phyloP scores from a whole-genome alignment of 208 protist species.

The Strigomonas culicis region DNA sequence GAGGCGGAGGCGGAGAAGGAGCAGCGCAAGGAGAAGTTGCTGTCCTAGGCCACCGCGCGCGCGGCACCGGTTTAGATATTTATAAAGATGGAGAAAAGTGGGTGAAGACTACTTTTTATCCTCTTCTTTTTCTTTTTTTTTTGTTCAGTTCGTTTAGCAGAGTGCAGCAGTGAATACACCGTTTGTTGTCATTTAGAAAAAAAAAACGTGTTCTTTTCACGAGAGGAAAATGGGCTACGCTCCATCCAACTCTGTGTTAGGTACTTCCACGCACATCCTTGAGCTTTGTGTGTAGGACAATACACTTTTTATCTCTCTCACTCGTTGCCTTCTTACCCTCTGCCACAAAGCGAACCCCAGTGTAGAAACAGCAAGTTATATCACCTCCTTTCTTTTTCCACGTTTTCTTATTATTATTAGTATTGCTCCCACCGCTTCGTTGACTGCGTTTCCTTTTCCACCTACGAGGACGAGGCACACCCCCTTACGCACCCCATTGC shows the following conservation, averaged over 20 bases:
- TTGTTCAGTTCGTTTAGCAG: conserved; percentile 1
- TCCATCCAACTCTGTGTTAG: too few species aligned
- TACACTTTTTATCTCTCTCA: background rate
- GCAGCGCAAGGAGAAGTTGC: conserved; percentile 60
- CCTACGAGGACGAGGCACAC: background rate
- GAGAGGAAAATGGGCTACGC: background rate
- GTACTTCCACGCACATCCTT: too few species aligned
- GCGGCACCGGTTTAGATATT: background rate
- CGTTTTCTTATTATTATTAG: conserved; percentile 9
- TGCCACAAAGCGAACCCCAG: background rate
- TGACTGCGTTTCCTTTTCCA: background rate
- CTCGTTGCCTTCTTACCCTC: background rate
- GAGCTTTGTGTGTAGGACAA: too few species aligned
- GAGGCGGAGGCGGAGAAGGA: conserved; percentile 73
- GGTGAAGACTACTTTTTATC: conserved; percentile 1
- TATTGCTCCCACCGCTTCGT: background rate
- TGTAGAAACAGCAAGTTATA: background rate
- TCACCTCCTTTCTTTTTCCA: conserved; percentile 3
- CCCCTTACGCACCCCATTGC: background rate
- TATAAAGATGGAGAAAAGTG: background rate
- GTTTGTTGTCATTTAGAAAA: background rate
- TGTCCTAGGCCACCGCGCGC: conserved; percentile 12
- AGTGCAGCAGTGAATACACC: background rate
- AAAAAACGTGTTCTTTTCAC: background rate
- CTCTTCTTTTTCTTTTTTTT: conserved; percentile 6